phyloP scores from a whole-genome alignment of 23 red algal genomes.

The Gracilaria gracilis region DNA sequence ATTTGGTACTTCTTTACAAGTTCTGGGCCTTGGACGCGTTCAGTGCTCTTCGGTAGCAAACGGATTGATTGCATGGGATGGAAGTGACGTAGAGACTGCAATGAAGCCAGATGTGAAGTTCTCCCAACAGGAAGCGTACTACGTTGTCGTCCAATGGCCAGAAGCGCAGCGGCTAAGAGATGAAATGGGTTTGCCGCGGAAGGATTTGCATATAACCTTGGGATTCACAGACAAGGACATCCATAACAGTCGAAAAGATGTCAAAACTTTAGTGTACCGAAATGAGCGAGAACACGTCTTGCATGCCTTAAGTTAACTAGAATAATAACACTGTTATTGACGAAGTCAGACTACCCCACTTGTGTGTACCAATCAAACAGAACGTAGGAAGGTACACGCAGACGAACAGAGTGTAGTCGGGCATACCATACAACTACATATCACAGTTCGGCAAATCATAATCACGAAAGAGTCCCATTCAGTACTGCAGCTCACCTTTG shows the following conservation, averaged over 20 bases:
- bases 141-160: slow-evolving; percentile 69
- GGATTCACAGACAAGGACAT: slow-evolving; percentile 74
- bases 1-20: neutral
- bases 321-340: neutral
- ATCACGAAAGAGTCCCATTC: neutral
- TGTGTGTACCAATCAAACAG: too few species aligned
- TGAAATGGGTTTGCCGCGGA: slow-evolving; percentile 43
- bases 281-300: neutral
- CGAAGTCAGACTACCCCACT: too few species aligned
- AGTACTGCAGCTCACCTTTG: neutral
- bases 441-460: too few species aligned
- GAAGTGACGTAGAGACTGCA: neutral
- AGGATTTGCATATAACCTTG: slow-evolving; percentile 71
- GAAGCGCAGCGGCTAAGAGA: slow-evolving; percentile 32
- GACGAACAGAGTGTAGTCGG: too few species aligned
- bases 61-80: neutral
- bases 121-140: slow-evolving; percentile 35
- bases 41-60: neutral
- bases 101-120: neutral
- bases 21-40: slow-evolving; percentile 6
- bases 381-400: too few species aligned
- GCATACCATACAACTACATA: too few species aligned
- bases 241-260: slow-evolving; percentile 56
- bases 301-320: neutral
- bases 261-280: slow-evolving; percentile 39